Percentiles rank a stretch among this genome's conserved stretches.
phyloP scores from a whole-genome alignment of 106 monocot species.

The Acorus calamus region DNA sequence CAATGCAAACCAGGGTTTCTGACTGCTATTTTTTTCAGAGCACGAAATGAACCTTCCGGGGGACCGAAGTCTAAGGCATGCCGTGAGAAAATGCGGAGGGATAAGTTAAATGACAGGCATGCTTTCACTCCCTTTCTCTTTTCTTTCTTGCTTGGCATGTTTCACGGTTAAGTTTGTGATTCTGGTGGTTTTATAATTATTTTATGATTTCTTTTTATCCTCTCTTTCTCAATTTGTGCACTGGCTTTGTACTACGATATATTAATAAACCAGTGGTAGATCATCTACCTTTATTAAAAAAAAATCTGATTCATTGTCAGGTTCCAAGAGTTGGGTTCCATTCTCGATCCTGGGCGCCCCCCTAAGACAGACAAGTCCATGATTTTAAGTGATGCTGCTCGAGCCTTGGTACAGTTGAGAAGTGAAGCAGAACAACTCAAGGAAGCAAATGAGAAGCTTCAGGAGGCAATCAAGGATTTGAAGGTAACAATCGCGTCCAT shows the following conservation, averaged over 20 bases:
- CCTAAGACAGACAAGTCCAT: conserved; percentile 55
- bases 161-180: no score
- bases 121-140: not conserved
- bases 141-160: no score
- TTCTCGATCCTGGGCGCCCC: conserved; percentile 52
- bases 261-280: no score
- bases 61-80: conserved; percentile 62
- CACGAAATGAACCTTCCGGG: conserved; percentile 30
- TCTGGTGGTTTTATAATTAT: not conserved
- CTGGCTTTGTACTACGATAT: no score
- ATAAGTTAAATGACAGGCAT: conserved; percentile 62
- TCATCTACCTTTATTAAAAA: no score
- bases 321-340: conserved; percentile 55
- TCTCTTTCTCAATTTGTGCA: not conserved
- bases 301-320: conserved; percentile 6
- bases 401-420: conserved; percentile 50
- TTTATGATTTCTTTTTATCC: not conserved
- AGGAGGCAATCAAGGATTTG: conserved; percentile 69
- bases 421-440: conserved; percentile 53
- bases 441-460: conserved; percentile 66
- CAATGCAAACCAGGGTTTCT: not conserved
- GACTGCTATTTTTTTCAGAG: conserved; percentile 17
- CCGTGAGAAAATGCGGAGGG: conserved; percentile 66
- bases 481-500: conserved; percentile 26
- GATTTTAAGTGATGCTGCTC: conserved; percentile 59